phyloP scores from a whole-genome alignment of 352 stramenopile species.

The Phytopythium helicoides region DNA sequence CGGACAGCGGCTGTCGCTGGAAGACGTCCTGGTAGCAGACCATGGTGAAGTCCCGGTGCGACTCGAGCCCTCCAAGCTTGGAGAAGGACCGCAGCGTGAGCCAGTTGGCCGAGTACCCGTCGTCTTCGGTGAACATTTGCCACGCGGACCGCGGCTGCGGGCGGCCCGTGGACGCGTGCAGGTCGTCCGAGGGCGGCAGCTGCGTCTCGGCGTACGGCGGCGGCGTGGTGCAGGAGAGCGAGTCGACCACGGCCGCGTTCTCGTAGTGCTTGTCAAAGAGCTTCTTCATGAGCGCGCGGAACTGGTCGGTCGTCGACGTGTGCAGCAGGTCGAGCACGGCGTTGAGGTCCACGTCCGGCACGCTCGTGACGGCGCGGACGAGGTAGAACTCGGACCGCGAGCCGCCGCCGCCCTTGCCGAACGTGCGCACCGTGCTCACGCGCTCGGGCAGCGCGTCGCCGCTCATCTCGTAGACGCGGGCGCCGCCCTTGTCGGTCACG shows the following conservation, averaged over 20 bases:
- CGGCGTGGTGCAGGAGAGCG: constrained; percentile 42
- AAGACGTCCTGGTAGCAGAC: constrained; percentile 65
- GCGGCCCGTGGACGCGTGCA: not conserved
- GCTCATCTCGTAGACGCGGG: constrained; percentile 52
- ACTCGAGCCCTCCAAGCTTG: constrained; percentile 29
- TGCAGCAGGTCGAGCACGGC: constrained; percentile 34
- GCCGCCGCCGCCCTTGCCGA: constrained; percentile 31
- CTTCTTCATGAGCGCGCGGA: constrained; percentile 44
- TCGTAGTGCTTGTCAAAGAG: constrained; percentile 53
- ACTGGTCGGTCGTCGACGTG: constrained; percentile 32
- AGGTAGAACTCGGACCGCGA: constrained; percentile 58
- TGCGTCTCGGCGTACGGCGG: constrained; percentile 18
- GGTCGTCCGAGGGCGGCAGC: not conserved
- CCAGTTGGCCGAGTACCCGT: constrained; percentile 60
- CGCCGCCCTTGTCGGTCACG: constrained; percentile 42
- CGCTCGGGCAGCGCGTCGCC: constrained; percentile 35
- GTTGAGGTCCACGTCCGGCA: constrained; percentile 32
- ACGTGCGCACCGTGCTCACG: constrained; percentile 35
- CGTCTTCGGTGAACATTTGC: constrained; percentile 46
- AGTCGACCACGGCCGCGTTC: constrained; percentile 40
- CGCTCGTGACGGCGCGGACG: constrained; percentile 46
- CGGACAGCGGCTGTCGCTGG: constrained; percentile 30
- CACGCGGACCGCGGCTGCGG: constrained; percentile 9
- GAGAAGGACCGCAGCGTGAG: constrained; percentile 35
- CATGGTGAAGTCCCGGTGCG: constrained; percentile 54